Evolutionary conservation across 2,329 filamentous ascomycete genomes (phyloP), one percentile per base, ranked within the genome.

Genomic region (Penicillium palitans): DNA sequence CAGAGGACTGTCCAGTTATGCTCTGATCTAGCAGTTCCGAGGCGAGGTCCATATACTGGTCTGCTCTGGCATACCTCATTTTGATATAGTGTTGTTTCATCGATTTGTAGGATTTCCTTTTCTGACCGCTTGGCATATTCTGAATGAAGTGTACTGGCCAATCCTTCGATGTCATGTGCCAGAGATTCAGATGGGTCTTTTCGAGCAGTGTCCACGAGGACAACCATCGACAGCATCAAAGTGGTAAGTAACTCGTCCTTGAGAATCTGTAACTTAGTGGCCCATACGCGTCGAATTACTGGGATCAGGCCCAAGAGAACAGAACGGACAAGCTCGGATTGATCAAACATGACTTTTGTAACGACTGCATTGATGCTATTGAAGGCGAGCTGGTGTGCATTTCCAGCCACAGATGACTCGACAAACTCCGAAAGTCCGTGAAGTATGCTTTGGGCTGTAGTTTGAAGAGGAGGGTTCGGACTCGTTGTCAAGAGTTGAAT

Each of bases 191-290:
- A 57, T 68, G 73, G 63, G 77, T 65, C 60, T 70, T 74, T 64
- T 52, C 63, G 63, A 56, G 63, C 41, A 60, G 70, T 70, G 52
- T 83, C 78, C 27, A 82, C 72, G 33, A 90, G 69, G 58, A 84
- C 77, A 63, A 90, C 81, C 46, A 90, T 77, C 62, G 88, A 85
- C 9, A 88, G 76, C 61, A 90, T 86, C 29, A 96, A 78, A 1
- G 86, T 85, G 64, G 87, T 87, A 35, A 96, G 80, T 72, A 96
- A 89, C 72, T 92, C 91, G 63, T 93, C 90, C 65, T 88, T 87
- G 50, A 95, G 65, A 15, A 83, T 82, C 27, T 83, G 75, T 46
- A 84, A 83, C 65, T 89, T 90, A 40, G 66, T 67, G 62, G 87
- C 81, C 93, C 93, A 99, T 77, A 91, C 86, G 50, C 85, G 83